Base-by-base conservation (phyloP, 2,329 filamentous ascomycete genomes). In the Myriangium duriaei region DNA sequence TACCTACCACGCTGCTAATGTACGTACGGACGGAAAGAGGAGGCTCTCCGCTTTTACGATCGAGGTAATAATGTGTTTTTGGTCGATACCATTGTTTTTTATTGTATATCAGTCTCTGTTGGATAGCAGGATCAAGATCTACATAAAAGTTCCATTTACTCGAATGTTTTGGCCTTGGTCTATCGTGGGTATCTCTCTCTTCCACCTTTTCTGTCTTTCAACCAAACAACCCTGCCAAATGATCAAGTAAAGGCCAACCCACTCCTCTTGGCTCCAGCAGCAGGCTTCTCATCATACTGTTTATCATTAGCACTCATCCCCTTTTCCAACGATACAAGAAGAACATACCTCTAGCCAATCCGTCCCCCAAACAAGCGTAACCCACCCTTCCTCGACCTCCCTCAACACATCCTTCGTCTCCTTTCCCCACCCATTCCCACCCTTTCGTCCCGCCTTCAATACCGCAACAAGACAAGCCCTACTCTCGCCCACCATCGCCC, bases 401-500 rank as follows among this genome's bases (percentile, higher is more conserved):
- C 76, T 75, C 31, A 50, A 45, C 10, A 42, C 44, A 26, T 39
- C 39, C 13, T 43, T 39, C 42, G 14, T 41, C 36, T 10, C 40
- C 43, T 24, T 45, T 43, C 17, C 62, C 60, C 12, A 81, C 81
- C 40, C 93, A 81, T 33, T 82, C 82, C 0, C 83, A 83, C 49
- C 82, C 83, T 47, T 86, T 72, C 39, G 15, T 10, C 34, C 43
- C 15, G 37, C 40, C 65, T 98, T 98, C 52, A 98, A 82, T 13
- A 93, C 79, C 32, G 86, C 81, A 46, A 91, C 76, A 50, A 96
- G 83, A 40, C 87, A 76, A 57, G 79, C 76, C 44, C 88, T 72
- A 57, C 94, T 85, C 46, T 91, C 81, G 4, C 72, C 71, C 42
- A 98, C 65, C 61, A 98, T 98, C 24, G 69, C 69, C 40, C 81